Base-by-base conservation (phyloP, 2,329 filamentous ascomycete genomes). In the Fusarium poae region DNA sequence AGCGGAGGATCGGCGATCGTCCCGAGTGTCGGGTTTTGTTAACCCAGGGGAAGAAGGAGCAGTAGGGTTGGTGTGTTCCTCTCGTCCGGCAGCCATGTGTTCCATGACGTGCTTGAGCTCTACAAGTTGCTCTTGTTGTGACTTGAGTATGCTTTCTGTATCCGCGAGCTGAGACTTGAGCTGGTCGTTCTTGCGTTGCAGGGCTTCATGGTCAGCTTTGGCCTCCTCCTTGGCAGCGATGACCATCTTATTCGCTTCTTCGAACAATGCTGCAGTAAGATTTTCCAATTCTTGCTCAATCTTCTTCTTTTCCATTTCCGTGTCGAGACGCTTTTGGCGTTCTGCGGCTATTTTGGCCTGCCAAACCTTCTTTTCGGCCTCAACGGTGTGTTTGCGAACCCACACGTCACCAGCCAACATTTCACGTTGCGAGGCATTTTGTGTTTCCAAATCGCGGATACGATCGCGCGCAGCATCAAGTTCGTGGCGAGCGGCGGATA, bases 221-320 rank as follows among this genome's bases (percentile, higher is more conserved):
- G 96, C 94, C 65, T 97, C 93, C 77, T 94, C 93, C 76, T 97
- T 93, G 37, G 95, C 95, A 18, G 74, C 77, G 40, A 95, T 92
- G 53, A 99, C 96, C 95, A 99, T 98, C 85, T 92, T 94, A 82
- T 99, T 98, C 50, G 96, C 96, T 83, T 99, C 95, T 77, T 98
- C 94, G 68, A 99, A 99, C n/a, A 99, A 85, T 29, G 93, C 94
- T 2, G 93, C 90, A 0, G 96, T 98, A 68, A 99, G 80, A 53
- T 89, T 92, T 80, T 98, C 96, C 45, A 99, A 82, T 79, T 99
- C 96, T 72, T 92, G 90, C 78, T 99, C 96, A 30, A 97, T 97
- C 67, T 90, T 90, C 79, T 91, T 92, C 83, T 96, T 97, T 57
- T 93, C 92, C 77, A 88, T 89, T 75, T 94, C 91, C 13, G 87